Evolutionary conservation across 2,329 filamentous ascomycete genomes (phyloP).

Genomic region (Aaosphaeria pasadenensis): DNA sequence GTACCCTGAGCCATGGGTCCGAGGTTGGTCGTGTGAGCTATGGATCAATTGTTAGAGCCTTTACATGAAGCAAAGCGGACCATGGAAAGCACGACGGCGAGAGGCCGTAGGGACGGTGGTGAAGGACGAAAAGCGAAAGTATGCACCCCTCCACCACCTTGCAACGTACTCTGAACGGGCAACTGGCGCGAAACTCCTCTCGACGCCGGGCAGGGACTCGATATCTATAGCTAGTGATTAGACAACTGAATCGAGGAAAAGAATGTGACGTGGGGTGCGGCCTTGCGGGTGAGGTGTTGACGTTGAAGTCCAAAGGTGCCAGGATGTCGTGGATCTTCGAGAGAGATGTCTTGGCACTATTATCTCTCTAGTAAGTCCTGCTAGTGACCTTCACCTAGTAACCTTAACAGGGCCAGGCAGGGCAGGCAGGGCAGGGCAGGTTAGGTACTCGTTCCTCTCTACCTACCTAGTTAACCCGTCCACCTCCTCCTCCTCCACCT

Average conservation of each 20-base stretch:
- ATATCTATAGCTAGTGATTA: no score
- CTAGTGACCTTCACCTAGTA: no score
- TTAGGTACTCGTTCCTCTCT: no score
- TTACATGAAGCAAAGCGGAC: neutral
- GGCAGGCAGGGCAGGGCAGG: no score
- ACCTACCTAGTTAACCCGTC: no score
- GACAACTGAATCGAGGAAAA: no score
- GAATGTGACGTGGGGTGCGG: neutral
- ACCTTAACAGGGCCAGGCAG: no score
- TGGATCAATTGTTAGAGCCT: conserved; percentile 2
- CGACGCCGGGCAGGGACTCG: conserved; percentile 7
- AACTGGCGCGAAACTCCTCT: conserved; percentile 7
- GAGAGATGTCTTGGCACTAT: no score
- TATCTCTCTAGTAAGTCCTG: no score
- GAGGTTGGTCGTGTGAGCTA: conserved; percentile 1
- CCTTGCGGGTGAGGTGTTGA: conserved; percentile 5
- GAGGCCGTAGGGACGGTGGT: neutral
- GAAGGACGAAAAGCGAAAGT: conserved; percentile 5
- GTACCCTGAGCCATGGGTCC: conserved; percentile 36
- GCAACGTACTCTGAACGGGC: conserved; percentile 9
- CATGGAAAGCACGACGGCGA: neutral
- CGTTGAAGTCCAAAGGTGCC: neutral
- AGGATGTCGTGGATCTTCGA: no score
- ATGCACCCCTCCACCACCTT: conserved; percentile 8
- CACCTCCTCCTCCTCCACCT: no score